Base-by-base conservation (phyloP, 345 rosid species). In the Punica granatum region DNA sequence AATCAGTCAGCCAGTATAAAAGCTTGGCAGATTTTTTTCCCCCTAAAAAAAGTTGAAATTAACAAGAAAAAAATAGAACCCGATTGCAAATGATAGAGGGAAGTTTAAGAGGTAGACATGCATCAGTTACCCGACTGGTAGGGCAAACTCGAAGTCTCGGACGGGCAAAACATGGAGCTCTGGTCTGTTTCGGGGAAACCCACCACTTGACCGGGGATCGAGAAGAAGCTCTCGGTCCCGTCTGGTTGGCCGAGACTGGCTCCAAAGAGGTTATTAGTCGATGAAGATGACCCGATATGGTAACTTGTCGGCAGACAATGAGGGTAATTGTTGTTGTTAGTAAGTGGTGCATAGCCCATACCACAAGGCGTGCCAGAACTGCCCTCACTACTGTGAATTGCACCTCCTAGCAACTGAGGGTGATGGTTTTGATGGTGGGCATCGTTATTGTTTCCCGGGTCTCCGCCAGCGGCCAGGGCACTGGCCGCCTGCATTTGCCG, bases 401-500 rank as follows among this genome's bases (percentile, higher is more conserved):
- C 74, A 72, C 66, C 80, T 80, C 41, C 63, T 74, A 65, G 79
- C 80, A 74, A 80, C 76, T 81, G 75, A 79, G 76, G 81, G 79
- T 21, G 61, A 48, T 12, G 65, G 33, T 42, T 44, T 68, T 37
- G 56, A 63, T 56, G 26, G 56, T 4, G 25, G 81, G 42, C 53
- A 46, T 35, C 58, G 21, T 33, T 28, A 42, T 33, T 49, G 60
- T 39, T 65, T 39, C 63, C 67, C 51, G 54, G 63, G 58, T 72
- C 67, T 25, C 66, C 49, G 11, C 51, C 35, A 11, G 23, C 51
- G 25, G 70, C 87, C 0, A 79, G 83, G 31, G 86, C 88, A 44
- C 74, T 82, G 5, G 70, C 72, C 1, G 92, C 99, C 73, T 87
- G 95, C 73, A 94, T 73, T 85, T 91, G 95, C 25, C 99, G 82